These are phyloP conservation scores for Anisodus acutangulus DNA, from an alignment of 257 asterid species.

Conservation along the genomic window DNA sequence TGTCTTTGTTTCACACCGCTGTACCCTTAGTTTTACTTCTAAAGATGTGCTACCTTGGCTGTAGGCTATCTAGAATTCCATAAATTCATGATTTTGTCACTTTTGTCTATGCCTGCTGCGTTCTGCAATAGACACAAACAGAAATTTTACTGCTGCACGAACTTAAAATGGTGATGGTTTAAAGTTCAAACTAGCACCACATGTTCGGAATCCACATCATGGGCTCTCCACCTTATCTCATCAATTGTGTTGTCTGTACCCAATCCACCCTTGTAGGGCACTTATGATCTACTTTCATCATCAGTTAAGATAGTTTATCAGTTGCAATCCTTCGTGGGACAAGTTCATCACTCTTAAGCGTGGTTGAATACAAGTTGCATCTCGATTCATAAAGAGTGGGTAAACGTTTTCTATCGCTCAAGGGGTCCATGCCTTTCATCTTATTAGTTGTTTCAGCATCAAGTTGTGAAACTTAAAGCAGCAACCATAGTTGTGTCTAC, in stretches of 20 bases:
- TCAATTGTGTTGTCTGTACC: neutral
- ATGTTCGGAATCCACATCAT: neutral
- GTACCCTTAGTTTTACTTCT: neutral
- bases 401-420: neutral
- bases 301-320: slow-evolving; percentile 19
- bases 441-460: slow-evolving; percentile 2
- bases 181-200: slow-evolving; percentile 10
- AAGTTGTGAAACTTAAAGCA: slow-evolving; percentile 14
- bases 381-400: neutral
- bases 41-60: neutral
- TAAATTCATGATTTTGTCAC: neutral
- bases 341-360: neutral
- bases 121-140: neutral
- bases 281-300: neutral
- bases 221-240: slow-evolving; percentile 16
- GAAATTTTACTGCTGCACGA: slow-evolving; percentile 5
- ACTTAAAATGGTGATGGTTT: slow-evolving; percentile 2
- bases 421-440: neutral
- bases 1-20: neutral
- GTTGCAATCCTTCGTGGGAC: neutral
- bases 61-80: slow-evolving; percentile 16
- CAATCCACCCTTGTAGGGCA: neutral
- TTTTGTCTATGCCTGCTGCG: neutral
- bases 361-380: slow-evolving; percentile 6
- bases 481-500: neutral